Evolutionary conservation across 2,329 filamentous ascomycete genomes (phyloP).

Genomic region (Arthrobotrys conoides): DNA sequence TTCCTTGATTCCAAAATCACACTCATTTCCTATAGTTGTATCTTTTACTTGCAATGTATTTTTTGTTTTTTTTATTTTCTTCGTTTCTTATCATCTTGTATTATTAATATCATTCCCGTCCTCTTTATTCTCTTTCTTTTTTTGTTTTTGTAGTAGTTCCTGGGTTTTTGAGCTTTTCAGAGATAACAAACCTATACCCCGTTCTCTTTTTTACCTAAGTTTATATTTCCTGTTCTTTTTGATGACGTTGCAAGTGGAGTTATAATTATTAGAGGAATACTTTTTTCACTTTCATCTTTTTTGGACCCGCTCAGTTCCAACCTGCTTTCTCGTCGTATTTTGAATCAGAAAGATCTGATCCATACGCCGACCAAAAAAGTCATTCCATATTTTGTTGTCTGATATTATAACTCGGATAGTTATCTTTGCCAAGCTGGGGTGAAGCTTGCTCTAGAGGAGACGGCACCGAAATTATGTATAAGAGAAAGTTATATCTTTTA

Average conservation of each 20-base stretch:
- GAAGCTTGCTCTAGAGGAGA: not conserved
- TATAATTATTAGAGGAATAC: constrained; percentile 34
- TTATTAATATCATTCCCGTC: constrained; percentile 30
- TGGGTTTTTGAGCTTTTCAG: constrained; percentile 20
- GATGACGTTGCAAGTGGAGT: constrained; percentile 43
- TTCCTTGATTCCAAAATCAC: constrained; percentile 14
- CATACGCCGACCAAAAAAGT: not conserved
- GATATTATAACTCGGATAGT: constrained; percentile 12
- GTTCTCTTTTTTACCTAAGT: constrained; percentile 18
- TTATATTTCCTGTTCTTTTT: constrained; percentile 14
- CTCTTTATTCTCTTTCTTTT: not conserved
- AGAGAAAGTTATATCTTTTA: constrained; percentile 7
- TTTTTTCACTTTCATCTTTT: not conserved
- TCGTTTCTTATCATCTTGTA: constrained; percentile 35
- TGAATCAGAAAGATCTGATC: not conserved
- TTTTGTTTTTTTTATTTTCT: not conserved
- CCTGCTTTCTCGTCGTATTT: not conserved
- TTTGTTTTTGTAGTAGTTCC: constrained; percentile 24
- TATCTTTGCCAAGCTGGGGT: constrained; percentile 14
- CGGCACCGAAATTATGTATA: constrained; percentile 17
- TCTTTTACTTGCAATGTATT: constrained; percentile 11
- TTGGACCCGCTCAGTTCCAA: not conserved
- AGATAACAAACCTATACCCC: constrained; percentile 45
- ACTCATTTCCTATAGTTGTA: constrained; percentile 20
- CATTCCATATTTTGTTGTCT: not conserved